Conservation (phyloP, 345 rosid species). For the Triadica sebifera region DNA sequence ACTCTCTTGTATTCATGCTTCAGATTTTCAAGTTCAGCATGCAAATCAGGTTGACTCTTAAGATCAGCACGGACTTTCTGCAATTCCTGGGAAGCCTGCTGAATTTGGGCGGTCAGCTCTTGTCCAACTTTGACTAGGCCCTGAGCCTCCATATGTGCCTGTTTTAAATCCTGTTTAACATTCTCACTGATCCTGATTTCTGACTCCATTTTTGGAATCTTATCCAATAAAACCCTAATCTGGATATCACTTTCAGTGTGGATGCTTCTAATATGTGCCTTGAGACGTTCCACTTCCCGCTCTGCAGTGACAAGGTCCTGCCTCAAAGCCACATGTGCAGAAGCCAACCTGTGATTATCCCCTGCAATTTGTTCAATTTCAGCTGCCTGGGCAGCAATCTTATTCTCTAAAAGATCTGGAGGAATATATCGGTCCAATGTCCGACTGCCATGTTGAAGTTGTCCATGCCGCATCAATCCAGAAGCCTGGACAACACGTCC, state of each 20-base stretch:
- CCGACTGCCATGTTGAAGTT: conserved; percentile 23
- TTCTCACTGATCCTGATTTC: conserved; percentile 56
- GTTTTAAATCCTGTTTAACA: conserved; percentile 63
- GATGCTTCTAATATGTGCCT: conserved; percentile 66
- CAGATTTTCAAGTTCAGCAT: conserved; percentile 59
- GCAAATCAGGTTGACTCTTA: conserved; percentile 49
- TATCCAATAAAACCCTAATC: conserved; percentile 60
- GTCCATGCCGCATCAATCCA: conserved; percentile 45
- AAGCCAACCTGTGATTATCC: conserved; percentile 64
- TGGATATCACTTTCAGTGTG: conserved; percentile 75
- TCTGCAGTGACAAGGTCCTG: conserved; percentile 55
- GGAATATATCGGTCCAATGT: conserved; percentile 33
- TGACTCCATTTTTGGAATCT: conserved; percentile 57
- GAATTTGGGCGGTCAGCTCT: conserved; percentile 57
- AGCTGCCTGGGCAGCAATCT: conserved; percentile 68
- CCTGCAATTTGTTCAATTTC: conserved; percentile 61
- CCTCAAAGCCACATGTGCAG: conserved; percentile 51
- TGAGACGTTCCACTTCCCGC: conserved; percentile 54
- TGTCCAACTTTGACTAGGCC: conserved; percentile 56
- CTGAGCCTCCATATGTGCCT: conserved; percentile 65
- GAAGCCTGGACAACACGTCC: conserved; percentile 36
- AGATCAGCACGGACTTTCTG: conserved; percentile 42
- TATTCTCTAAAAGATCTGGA: conserved; percentile 56
- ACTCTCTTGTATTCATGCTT: conserved; percentile 59
- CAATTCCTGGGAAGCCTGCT: conserved; percentile 56